Evolutionary conservation across 2,329 filamentous ascomycete genomes (phyloP).

Genomic region (Drechmeria coniospora): DNA sequence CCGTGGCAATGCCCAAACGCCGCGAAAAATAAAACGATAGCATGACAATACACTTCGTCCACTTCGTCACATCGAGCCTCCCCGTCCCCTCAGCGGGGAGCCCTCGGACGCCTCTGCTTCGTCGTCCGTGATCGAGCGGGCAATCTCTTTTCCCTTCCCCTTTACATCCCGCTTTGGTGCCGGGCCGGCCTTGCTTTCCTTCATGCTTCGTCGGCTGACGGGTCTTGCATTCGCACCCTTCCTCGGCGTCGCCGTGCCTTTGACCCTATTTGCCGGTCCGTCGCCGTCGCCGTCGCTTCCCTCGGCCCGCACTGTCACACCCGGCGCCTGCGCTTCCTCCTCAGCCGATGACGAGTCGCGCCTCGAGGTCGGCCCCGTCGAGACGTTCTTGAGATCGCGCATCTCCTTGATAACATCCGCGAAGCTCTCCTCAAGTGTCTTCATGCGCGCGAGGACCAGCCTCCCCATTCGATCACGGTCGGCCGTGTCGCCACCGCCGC

Average conservation of each 20-base stretch:
- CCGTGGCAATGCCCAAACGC: no score
- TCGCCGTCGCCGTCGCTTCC: slow-evolving; percentile 19
- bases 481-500: slow-evolving; percentile 19
- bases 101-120: slow-evolving; percentile 16
- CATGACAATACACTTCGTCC: slow-evolving; percentile 1
- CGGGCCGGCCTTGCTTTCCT: slow-evolving; percentile 19
- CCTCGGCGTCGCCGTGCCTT: slow-evolving; percentile 12
- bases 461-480: slow-evolving; percentile 58
- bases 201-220: slow-evolving; percentile 25
- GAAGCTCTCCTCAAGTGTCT: slow-evolving; percentile 82
- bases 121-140: slow-evolving; percentile 20
- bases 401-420: slow-evolving; percentile 74
- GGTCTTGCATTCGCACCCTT: slow-evolving; percentile 15
- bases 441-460: slow-evolving; percentile 79
- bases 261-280: slow-evolving; percentile 13
- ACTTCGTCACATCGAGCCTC: slow-evolving; percentile 24
- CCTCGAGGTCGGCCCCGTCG: slow-evolving; percentile 30
- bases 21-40: slow-evolving; percentile 1
- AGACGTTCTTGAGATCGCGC: slow-evolving; percentile 40
- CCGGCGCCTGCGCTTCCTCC: no score
- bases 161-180: slow-evolving; percentile 16
- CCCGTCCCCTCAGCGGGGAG: slow-evolving; percentile 16
- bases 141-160: slow-evolving; percentile 33
- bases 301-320: slow-evolving; percentile 9
- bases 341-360: slow-evolving; percentile 38